Base-by-base conservation (phyloP, 305 asterid genomes). In the Stenogyne calaminthoides region DNA sequence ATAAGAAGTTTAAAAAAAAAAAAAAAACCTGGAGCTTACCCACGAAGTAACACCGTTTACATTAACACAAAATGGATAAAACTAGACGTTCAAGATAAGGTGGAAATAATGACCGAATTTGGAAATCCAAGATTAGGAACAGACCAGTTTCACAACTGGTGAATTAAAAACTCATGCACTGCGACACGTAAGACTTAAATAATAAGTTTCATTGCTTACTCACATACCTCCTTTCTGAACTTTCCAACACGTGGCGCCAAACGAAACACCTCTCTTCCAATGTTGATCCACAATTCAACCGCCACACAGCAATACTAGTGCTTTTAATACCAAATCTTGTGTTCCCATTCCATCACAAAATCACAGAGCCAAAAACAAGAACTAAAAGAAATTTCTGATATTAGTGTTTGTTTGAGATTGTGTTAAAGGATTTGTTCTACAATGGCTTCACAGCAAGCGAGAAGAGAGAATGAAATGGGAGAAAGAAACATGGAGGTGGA, bases 381-480 rank as follows among this genome's bases (percentile, higher is more conserved):
- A n/a, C 5, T 9, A 9, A 29, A 42, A 55, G n/a, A 46, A 15
- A 58, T 5, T 15, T 22, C 51, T 5, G 1, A 10, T 40, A 64
- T 1, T n/a, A 19, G 39, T 47, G 36, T 25, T 32, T 36, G 52
- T 49, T 44, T 74, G 54, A 44, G 9, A 27, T 20, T 49, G 52
- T 52, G 29, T 68, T 19, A 25, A 22, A 25, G 5, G 7, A 57
- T 27, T 7, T 25, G 27, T n/a, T 61, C 19, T 29, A 72, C 62
- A 64, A 91, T 89, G 96, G 86, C 96, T 29, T 78, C 93, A 2
- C 80, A 83, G 54, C 92, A 88, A 73, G 9, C 70, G 42, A 88
- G 84, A 67, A 86, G 86, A 69, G 87, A 81, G 27, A 64, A 81
- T 52, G 82, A 63, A 6, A 75, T 59, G 0, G 85, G 76, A 1